A percentile compares a stretch with the other conserved stretches of the same genome.
phyloP scores from a whole-genome alignment of 805 yeast genomes.

The Metschnikowia gelsemii region DNA sequence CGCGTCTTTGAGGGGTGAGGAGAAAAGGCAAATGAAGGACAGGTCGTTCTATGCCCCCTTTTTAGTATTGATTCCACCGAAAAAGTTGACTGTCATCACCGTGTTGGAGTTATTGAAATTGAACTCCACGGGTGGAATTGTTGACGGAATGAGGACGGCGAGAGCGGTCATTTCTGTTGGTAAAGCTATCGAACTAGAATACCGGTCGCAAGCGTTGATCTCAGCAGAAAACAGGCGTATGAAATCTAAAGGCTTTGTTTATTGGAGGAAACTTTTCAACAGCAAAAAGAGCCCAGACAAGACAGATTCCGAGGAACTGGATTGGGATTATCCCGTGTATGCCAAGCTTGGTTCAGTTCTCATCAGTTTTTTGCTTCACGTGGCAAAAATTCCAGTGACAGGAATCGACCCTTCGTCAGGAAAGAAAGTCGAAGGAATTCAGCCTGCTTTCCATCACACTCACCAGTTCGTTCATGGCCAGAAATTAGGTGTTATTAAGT shows the following conservation, averaged over 20 bases:
- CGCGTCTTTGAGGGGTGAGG: constrained; percentile 8
- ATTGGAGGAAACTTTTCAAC: constrained; percentile 45
- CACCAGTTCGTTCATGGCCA: constrained; percentile 80
- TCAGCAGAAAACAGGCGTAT: constrained; percentile 55
- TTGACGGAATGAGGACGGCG: constrained; percentile 82
- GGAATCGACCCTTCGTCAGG: constrained; percentile 83
- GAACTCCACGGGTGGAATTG: constrained; percentile 70
- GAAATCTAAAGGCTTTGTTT: constrained; percentile 45
- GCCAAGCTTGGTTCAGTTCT: constrained; percentile 81
- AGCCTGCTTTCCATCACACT: constrained; percentile 89
- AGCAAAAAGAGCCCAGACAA: constrained; percentile 5
- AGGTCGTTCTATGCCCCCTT: constrained; percentile 74
- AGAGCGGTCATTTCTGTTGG: constrained; percentile 81
- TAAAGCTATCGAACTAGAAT: constrained; percentile 80
- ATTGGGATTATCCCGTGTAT: constrained; percentile 29
- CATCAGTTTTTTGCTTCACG: constrained; percentile 70
- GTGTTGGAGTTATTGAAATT: constrained; percentile 77
- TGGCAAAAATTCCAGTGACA: constrained; percentile 75
- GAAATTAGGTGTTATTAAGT: constrained; percentile 74
- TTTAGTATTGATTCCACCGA: constrained; percentile 67
- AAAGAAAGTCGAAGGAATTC: constrained; percentile 60
- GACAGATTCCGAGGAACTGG: constrained; percentile 14
- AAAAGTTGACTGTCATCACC: constrained; percentile 79
- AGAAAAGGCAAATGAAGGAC: constrained; percentile 34
- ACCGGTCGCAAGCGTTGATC: constrained; percentile 64